phyloP scores from a whole-genome alignment of 2,329 filamentous ascomycete genomes.

The Verticillium longisporum region DNA sequence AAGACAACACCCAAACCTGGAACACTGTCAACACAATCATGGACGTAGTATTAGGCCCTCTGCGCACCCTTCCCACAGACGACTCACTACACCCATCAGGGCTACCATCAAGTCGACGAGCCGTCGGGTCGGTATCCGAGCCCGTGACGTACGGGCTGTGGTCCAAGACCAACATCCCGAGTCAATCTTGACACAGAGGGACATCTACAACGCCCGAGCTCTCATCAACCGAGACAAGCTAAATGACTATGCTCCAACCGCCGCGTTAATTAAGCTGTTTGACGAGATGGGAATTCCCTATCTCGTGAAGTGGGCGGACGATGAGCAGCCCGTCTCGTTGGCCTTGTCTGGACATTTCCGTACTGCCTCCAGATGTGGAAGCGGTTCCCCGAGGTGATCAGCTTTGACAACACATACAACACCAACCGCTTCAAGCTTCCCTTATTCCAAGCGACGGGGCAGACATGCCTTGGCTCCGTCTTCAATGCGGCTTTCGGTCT shows the following conservation, averaged over 20 bases:
- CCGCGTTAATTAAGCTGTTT: conserved; percentile 14
- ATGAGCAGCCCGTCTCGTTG: conserved; percentile 10
- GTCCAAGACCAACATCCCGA: no score
- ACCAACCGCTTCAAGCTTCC: conserved; percentile 10
- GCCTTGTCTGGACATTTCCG: conserved; percentile 9
- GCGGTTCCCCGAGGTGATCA: conserved; percentile 9
- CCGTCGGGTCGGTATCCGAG: no score
- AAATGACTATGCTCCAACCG: no score
- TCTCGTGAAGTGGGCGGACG: conserved; percentile 9
- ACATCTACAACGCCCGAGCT: conserved; percentile 11
- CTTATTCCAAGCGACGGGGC: conserved; percentile 1
- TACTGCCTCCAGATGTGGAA: conserved; percentile 10
- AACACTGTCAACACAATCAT: no score
- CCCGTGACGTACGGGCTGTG: no score
- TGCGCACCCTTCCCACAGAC: no score
- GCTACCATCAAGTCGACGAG: no score
- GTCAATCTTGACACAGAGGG: conserved; percentile 4
- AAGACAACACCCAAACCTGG: no score
- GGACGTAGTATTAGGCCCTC: no score
- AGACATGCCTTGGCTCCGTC: conserved; percentile 1
- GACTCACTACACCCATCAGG: no score
- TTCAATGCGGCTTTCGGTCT: conserved; percentile 1
- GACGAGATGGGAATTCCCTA: conserved; percentile 11
- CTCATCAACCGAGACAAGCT: conserved; percentile 10
- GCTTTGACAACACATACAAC: conserved; percentile 11